Evolutionary conservation across 345 rosid genomes (phyloP).

Genomic region (Linum usitatissimum): DNA sequence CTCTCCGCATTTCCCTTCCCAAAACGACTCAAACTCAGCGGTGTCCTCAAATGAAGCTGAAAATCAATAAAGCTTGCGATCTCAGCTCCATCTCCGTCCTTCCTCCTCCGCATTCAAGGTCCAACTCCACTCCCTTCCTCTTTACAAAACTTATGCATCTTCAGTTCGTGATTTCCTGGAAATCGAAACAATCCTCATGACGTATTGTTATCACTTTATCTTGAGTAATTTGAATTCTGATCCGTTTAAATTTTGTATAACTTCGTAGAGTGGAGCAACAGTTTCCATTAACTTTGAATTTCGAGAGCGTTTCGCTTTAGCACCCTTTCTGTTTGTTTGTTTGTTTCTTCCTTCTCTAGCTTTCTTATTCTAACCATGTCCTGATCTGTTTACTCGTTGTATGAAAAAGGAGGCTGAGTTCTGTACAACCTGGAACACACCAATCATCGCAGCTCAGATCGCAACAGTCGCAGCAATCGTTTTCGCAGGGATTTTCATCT

Average conservation of each 20-base stretch:
- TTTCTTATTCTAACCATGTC: neutral
- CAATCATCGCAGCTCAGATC: constrained; percentile 50
- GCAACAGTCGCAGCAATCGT: constrained; percentile 69
- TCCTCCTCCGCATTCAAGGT: constrained; percentile 90
- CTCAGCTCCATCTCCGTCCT: constrained; percentile 79
- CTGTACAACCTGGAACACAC: constrained; percentile 34
- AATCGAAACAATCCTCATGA: neutral
- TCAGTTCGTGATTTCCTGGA: neutral
- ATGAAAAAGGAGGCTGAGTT: constrained; percentile 47
- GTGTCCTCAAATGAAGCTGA: constrained; percentile 54
- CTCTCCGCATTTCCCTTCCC: neutral
- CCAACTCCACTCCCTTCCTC: constrained; percentile 1
- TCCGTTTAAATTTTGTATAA: neutral
- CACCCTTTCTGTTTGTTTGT: neutral
- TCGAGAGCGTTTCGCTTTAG: neutral
- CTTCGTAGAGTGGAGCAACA: neutral
- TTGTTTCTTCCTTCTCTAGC: neutral
- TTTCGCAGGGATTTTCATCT: constrained; percentile 76
- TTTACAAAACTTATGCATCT: neutral
- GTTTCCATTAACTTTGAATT: neutral
- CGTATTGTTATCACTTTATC: neutral
- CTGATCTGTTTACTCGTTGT: constrained; percentile 3
- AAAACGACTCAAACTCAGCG: neutral
- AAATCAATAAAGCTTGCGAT: constrained; percentile 81
- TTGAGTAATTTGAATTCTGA: neutral